A percentile compares a stretch with the other conserved stretches of the same genome.
Evolutionary conservation across 441 rosid genomes (phyloP).

Genomic region (Heliophila coronopifolia): DNA sequence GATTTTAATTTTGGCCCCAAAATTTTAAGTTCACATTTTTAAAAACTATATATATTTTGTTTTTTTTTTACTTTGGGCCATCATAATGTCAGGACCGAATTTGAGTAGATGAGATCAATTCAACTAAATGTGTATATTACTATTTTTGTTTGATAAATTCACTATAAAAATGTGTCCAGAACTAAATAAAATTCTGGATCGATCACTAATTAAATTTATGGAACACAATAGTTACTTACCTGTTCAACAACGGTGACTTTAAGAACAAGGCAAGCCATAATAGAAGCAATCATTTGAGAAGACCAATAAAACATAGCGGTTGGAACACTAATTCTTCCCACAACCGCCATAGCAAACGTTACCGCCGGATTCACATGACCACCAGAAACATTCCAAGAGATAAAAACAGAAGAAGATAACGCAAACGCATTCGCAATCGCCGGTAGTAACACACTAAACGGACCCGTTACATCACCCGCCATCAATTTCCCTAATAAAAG

Average conservation of each 20-base stretch:
- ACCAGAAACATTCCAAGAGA: slow-evolving; percentile 58
- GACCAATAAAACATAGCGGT: slow-evolving; percentile 79
- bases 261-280: slow-evolving; percentile 72
- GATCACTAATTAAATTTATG: background rate
- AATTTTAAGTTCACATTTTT: no score
- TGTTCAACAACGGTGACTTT: slow-evolving; percentile 50
- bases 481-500: slow-evolving; percentile 35
- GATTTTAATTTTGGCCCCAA: no score
- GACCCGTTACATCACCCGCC: slow-evolving; percentile 42
- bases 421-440: slow-evolving; percentile 74
- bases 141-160: no score
- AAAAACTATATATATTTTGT: no score
- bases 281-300: slow-evolving; percentile 76
- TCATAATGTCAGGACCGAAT: no score
- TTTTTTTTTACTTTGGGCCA: no score
- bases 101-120: no score
- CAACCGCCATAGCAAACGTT: slow-evolving; percentile 74
- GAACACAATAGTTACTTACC: slow-evolving; percentile 22
- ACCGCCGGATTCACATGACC: slow-evolving; percentile 95
- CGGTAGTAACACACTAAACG: slow-evolving; percentile 45
- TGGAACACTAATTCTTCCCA: slow-evolving; percentile 42
- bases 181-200: no score
- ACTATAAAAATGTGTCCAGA: no score
- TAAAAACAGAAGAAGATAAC: slow-evolving; percentile 54
- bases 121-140: no score